These are phyloP conservation scores for Lachnum nothofagi DNA, from an alignment of 2,329 filamentous ascomycete genomes.

Conservation along the genomic window DNA sequence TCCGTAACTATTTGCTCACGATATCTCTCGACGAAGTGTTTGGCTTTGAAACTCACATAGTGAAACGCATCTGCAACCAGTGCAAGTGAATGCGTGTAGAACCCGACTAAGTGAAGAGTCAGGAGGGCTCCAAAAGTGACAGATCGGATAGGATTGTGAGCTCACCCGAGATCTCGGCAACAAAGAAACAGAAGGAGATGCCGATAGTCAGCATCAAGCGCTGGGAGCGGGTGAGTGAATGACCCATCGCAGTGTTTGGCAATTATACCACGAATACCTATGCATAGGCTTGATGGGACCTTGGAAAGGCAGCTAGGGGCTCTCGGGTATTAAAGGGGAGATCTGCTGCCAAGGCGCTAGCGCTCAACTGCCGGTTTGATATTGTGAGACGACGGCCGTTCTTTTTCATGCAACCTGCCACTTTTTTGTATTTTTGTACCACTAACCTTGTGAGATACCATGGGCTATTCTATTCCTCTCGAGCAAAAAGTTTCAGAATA, in stretches of 20 bases:
- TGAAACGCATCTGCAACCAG: slow-evolving; percentile 75
- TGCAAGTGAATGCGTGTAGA: slow-evolving; percentile 66
- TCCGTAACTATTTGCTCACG: not conserved
- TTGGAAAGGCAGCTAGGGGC: not conserved
- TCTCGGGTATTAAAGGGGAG: not conserved
- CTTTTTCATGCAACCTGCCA: too few relatives aligned
- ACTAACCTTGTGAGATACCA: too few relatives aligned
- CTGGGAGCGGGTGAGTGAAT: not conserved
- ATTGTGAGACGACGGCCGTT: too few relatives aligned
- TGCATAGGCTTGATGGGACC: not conserved
- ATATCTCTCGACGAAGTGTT: not conserved
- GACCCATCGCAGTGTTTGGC: not conserved
- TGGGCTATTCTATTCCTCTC: slow-evolving; percentile 4
- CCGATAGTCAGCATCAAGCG: slow-evolving; percentile 29
- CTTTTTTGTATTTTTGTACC: too few relatives aligned
- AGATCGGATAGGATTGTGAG: not conserved
- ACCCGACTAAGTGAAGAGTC: slow-evolving; percentile 46
- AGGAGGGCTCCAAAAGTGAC: slow-evolving; percentile 1
- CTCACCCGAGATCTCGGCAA: slow-evolving; percentile 42
- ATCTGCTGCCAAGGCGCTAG: not conserved
- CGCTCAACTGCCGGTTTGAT: not conserved
- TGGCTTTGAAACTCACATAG: slow-evolving; percentile 49
- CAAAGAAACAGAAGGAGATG: slow-evolving; percentile 43
- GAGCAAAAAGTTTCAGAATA: slow-evolving; percentile 29
- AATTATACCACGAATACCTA: not conserved